Conservation (phyloP, 2,329 filamentous ascomycete genomes). For the Helotiales sp. region DNA sequence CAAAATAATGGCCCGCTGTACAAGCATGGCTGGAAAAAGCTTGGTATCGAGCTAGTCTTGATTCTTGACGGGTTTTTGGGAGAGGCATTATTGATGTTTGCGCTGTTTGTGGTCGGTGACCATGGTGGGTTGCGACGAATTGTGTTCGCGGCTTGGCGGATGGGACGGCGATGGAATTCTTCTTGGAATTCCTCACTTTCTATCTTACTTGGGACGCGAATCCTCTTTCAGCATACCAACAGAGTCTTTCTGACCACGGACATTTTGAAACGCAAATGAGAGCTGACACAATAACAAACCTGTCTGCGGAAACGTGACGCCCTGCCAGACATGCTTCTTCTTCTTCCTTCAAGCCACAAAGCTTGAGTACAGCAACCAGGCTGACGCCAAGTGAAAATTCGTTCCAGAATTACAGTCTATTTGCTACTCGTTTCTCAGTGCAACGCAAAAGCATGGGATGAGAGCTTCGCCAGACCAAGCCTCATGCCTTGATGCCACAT, state of each 20-base stretch:
- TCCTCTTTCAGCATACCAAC: neutral
- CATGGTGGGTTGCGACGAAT: conserved; percentile 1
- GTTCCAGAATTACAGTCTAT: no score
- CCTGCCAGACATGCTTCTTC: no score
- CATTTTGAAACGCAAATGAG: neutral
- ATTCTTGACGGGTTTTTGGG: no score
- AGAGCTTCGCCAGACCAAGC: no score
- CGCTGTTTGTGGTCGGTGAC: neutral
- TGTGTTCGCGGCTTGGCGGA: conserved; percentile 3
- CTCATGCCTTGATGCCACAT: no score
- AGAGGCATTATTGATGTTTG: neutral
- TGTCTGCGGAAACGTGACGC: no score
- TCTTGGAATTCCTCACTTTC: neutral
- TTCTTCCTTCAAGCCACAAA: neutral
- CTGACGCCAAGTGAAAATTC: neutral
- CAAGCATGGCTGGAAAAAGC: neutral
- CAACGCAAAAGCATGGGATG: no score
- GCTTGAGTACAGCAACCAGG: neutral
- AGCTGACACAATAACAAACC: no score
- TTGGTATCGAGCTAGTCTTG: conserved; percentile 3
- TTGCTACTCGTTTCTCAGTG: no score
- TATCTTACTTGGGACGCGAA: neutral
- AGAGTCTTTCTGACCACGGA: neutral
- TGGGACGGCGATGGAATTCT: neutral
- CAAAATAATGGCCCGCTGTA: neutral